Conservation (phyloP, 225 moss, liverwort and hornwort genomes). For the Pseudoscleropodium purum region DNA sequence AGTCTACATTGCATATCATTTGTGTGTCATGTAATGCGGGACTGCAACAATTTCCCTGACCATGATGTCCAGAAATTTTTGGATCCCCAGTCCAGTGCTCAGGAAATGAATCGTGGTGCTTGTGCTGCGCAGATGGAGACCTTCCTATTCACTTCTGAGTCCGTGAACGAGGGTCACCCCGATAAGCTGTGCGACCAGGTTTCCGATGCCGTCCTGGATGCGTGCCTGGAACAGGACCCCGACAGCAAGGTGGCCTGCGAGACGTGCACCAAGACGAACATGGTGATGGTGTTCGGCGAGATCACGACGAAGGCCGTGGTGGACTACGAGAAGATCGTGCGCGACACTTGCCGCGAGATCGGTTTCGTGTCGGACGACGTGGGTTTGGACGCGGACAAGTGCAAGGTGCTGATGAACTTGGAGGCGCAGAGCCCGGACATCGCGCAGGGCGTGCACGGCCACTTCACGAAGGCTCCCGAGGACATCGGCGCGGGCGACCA, state of each 20-base stretch:
- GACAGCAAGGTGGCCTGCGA: slow-evolving; percentile 95
- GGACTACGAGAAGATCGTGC: slow-evolving; percentile 89
- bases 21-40: not conserved
- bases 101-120: not conserved
- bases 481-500: slow-evolving; percentile 90
- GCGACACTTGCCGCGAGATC: slow-evolving; percentile 82
- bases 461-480: slow-evolving; percentile 88
- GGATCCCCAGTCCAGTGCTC: not conserved
- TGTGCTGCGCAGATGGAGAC: slow-evolving; percentile 49
- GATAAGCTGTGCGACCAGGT: slow-evolving; percentile 93
- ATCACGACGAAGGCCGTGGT: slow-evolving; percentile 83
- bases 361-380: slow-evolving; percentile 68
- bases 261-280: slow-evolving; percentile 92
- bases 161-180: slow-evolving; percentile 85
- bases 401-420: slow-evolving; percentile 81
- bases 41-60: no score
- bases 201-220: slow-evolving; percentile 78
- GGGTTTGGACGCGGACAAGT: slow-evolving; percentile 68
- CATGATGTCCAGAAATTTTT: no score
- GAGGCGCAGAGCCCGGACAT: slow-evolving; percentile 95
- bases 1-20: no score
- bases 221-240: slow-evolving; percentile 79
- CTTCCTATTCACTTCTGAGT: slow-evolving; percentile 76
- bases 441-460: slow-evolving; percentile 84
- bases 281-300: slow-evolving; percentile 97